Base-by-base conservation (phyloP, 768 basidiomycete genomes). In the Pisolithus tinctorius region DNA sequence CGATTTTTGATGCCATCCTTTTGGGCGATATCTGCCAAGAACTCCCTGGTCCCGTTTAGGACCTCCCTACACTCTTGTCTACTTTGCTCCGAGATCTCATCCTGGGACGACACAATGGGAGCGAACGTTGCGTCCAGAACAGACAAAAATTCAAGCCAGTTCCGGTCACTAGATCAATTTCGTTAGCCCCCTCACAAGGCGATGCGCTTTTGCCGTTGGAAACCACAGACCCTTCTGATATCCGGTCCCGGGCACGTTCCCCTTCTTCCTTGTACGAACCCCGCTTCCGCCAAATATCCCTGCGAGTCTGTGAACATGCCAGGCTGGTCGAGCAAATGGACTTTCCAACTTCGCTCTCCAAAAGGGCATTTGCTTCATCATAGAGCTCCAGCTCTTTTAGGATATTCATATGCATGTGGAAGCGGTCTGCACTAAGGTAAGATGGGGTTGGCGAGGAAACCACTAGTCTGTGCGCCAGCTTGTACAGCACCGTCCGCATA, bases 71-170 rank as follows among this genome's bases (percentile, higher is more conserved):
- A 72, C 30, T 76, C 67, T 9, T 51, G 58, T 49, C 73, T 74
- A 36, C 64, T 67, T 8, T 65, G 63, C 38, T 74, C 70, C n/a
- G 63, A 62, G 17, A 65, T 47, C 6, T 61, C 63, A 4, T 60
- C 49, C 6, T 60, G 54, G 40, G 55, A 53, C 10, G 58, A 57
- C 41, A 64, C 56, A 38, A 74, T 49, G 46, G 71, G 64, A 37
- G 69, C 65, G 55, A 92, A 83, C 8, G 83, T 74, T 1, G 80
- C 82, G 54, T 92, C 84, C 5, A 92, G 66, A 20, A 91, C 68
- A 6, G 88, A 78, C 40, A 88, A 64, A 62, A 92, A 90, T 59
- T 90, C 88, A 5, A 88, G 72, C 90, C 91, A 93, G 59, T 92
- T 92, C 36, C 88, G 84, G 60, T 92, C 86, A 36, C 89, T 80